Conservation (phyloP, 2,329 filamentous ascomycete species). For the Xylaria sp. region DNA sequence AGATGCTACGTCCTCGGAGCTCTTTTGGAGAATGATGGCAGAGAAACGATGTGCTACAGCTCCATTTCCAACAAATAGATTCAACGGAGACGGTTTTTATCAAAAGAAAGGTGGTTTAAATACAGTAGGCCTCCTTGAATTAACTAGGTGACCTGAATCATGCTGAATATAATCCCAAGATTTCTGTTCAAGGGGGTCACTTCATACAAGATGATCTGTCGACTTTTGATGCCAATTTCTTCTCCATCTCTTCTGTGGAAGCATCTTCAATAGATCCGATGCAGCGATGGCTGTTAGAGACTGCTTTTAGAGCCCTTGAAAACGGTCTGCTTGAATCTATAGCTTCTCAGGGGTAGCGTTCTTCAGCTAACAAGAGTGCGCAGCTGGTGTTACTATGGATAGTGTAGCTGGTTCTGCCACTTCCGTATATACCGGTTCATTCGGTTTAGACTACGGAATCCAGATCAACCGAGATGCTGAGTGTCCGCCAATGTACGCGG, state of each 20-base stretch:
- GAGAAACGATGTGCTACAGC: neutral
- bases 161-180: neutral
- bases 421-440: constrained; percentile 26
- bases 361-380: neutral
- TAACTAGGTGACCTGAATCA: neutral
- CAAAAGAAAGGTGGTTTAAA: neutral
- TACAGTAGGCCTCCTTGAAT: neutral
- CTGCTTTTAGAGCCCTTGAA: constrained; percentile 32
- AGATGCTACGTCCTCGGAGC: neutral
- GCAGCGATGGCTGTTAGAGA: constrained; percentile 32
- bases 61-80: neutral
- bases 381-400: constrained; percentile 30
- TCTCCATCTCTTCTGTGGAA: constrained; percentile 29
- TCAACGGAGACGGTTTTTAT: neutral
- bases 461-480: neutral
- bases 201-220: constrained; percentile 31
- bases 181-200: constrained; percentile 25
- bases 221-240: constrained; percentile 37
- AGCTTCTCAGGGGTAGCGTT: neutral
- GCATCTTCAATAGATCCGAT: constrained; percentile 31
- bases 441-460: constrained; percentile 25
- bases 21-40: neutral
- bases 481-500: neutral
- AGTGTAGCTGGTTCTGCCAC: constrained; percentile 18
- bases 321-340: constrained; percentile 1